Base-by-base conservation (phyloP, 2,329 filamentous ascomycete genomes). In the Fusarium guadeloupense region DNA sequence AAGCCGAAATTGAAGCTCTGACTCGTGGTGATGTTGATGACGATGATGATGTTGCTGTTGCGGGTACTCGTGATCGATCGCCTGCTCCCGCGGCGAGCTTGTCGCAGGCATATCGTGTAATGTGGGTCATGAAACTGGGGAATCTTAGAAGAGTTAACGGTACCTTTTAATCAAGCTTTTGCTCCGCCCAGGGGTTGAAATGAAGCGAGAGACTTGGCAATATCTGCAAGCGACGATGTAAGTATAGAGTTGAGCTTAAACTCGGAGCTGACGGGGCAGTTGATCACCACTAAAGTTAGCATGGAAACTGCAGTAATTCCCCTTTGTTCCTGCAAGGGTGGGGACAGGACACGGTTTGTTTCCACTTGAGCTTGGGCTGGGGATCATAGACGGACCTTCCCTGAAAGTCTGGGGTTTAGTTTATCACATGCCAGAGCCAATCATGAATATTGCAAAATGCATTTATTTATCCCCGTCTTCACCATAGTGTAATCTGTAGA, bases 121-220 rank as follows among this genome's bases (percentile, higher is more conserved):
- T 50, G 67, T 68, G 67, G 67, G 67, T 69, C 67, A 69, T 69
- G 57, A 43, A 68, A 67, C 37, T 28, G 50, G 40, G 46, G 16
- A 35, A 41, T 23, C 50, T 48, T 31, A 47, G 34, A 43, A 48
- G 44, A 51, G 26, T 44, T 46, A 30, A 59, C 38, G 43, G 50
- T 62, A 59, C 58, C 53, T 59, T 59, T 59, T 19, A 33, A 41
- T 34, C 47, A 54, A 54, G 41, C 54, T 48, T 59, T 44, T 44
- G 37, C 14, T 45, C 28, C 47, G 39, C 40, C n/a, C 45, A 62
- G 51, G 42, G 60, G 51, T 33, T 42, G 17, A 33, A 40, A 51
- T 42, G 40, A 62, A 58, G 56, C 56, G 51, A 64, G 33, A 45
- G 61, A 53, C 56, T 64, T 65, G 61, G 51, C 61, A 46, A 44